Percentiles rank a stretch among this genome's conserved stretches.
Evolutionary conservation across 805 yeast species (phyloP).

Genomic region (Hanseniaspora jakobsenii): DNA sequence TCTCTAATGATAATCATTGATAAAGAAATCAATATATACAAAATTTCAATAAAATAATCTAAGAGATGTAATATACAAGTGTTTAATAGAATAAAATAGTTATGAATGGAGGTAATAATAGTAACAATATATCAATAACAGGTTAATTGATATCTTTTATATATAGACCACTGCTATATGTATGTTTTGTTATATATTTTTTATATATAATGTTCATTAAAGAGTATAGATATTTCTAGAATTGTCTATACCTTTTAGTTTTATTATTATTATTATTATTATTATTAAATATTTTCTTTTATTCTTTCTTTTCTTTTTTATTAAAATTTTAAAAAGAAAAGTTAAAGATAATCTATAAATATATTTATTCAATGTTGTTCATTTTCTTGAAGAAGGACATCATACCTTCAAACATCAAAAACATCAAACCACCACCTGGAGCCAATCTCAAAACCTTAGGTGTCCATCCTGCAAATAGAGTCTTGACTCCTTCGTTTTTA

Average conservation of each 20-base stretch:
- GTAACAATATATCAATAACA: too few species aligned
- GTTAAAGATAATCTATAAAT: neutral
- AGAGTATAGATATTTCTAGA: too few species aligned
- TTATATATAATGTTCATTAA: too few species aligned
- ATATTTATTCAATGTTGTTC: conserved; percentile 4
- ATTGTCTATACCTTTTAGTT: neutral
- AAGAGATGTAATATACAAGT: too few species aligned
- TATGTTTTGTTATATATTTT: too few species aligned
- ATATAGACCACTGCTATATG: too few species aligned
- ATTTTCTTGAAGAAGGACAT: conserved; percentile 80
- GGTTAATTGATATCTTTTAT: too few species aligned
- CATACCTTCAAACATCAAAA: conserved; percentile 89
- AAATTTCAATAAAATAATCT: too few species aligned
- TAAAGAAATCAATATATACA: too few species aligned
- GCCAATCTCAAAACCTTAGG: conserved; percentile 96
- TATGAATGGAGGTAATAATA: too few species aligned
- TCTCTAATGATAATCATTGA: too few species aligned
- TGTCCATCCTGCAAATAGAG: conserved; percentile 88
- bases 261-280: neutral
- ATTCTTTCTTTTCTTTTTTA: neutral
- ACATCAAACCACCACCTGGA: conserved; percentile 97
- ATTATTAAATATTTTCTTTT: neutral
- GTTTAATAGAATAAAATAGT: too few species aligned
- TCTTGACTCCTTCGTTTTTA: conserved; percentile 78
- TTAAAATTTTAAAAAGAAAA: neutral